Base-by-base conservation (phyloP, 176 grass and related monocot species). In the Musa beccarii region DNA sequence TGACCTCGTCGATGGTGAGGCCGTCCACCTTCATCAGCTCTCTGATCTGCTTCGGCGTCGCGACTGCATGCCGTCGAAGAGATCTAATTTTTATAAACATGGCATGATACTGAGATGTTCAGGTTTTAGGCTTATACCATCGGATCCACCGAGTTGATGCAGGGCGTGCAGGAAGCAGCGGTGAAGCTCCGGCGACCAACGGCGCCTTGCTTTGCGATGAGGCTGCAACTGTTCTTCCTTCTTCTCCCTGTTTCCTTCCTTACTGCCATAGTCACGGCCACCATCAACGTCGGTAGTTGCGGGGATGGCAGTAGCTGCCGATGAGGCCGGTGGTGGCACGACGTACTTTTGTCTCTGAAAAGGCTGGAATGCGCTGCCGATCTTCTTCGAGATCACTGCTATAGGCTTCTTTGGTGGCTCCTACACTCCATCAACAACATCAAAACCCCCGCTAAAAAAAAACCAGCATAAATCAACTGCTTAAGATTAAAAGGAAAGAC, bases 101-200 rank as follows among this genome's bases (percentile, higher is more conserved):
- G 17, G 1, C 14, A 16, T 5, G 10, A 59, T 59, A n/a, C 5
- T 59, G 15, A 59, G 14, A n/a, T 59, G 14, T 17, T 1, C 17
- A 59, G 15, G 13, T 12, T 59, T 17, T 16, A 17, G 1, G 15
- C 49, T 73, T 29, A 20, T 20, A 96, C 93, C 89, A 63, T 88
- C 83, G 21, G 93, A 86, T 17, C 93, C 93, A 62, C 93, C 93
- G 10, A 96, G 83, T 83, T 92, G 89, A 62, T 88, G 85, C 66
- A 96, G 77, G 2, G 84, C 87, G 13, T 92, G 83, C 19, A 96
- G 66, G 79, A 96, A 96, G 25, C 80, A 75, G 75, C 83, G 83
- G 79, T 92, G 93, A 76, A 96, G 93, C 81, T 90, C 93, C 51
- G 85, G 88, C 15, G 84, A 92, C 93, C 90, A 97, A 84, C 88